These are phyloP conservation scores for Salix brachista DNA, from an alignment of 345 rosid genomes.

Conservation along the genomic window DNA sequence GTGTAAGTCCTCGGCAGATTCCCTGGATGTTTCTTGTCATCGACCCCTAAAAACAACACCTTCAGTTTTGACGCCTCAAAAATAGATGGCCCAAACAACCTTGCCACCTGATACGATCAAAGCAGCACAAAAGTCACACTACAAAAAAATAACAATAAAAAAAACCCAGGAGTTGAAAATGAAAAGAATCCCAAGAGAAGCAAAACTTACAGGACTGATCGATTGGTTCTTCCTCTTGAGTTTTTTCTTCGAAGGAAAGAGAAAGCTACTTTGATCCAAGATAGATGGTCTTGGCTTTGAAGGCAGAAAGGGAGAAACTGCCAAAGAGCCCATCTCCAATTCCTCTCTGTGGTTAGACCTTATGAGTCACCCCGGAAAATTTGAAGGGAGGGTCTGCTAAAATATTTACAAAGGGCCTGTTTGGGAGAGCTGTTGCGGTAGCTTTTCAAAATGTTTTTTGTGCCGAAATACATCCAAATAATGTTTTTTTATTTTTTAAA, in stretches of 20 bases:
- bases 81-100: conserved; percentile 92
- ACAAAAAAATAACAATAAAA: not conserved
- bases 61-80: conserved; percentile 92
- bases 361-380: not conserved
- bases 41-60: conserved; percentile 81
- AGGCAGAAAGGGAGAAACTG: conserved; percentile 39
- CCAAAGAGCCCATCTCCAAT: conserved; percentile 45
- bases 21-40: conserved; percentile 86
- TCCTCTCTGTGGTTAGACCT: conserved; percentile 7
- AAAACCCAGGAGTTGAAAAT: not conserved
- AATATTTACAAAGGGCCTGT: not conserved
- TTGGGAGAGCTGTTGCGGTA: too few relatives aligned
- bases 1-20: conserved; percentile 90
- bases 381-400: not conserved
- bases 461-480: too few relatives aligned
- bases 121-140: not conserved
- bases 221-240: conserved; percentile 41
- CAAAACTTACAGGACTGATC: conserved; percentile 49
- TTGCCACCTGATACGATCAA: conserved; percentile 56
- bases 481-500: too few relatives aligned
- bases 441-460: too few relatives aligned
- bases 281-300: conserved; percentile 41
- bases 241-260: conserved; percentile 37
- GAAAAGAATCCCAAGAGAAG: not conserved
- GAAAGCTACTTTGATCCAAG: conserved; percentile 39